A percentile compares a stretch with the other conserved stretches of the same genome.
phyloP scores from a whole-genome alignment of 2,329 filamentous ascomycete species.

The Biscogniauxia sp. region DNA sequence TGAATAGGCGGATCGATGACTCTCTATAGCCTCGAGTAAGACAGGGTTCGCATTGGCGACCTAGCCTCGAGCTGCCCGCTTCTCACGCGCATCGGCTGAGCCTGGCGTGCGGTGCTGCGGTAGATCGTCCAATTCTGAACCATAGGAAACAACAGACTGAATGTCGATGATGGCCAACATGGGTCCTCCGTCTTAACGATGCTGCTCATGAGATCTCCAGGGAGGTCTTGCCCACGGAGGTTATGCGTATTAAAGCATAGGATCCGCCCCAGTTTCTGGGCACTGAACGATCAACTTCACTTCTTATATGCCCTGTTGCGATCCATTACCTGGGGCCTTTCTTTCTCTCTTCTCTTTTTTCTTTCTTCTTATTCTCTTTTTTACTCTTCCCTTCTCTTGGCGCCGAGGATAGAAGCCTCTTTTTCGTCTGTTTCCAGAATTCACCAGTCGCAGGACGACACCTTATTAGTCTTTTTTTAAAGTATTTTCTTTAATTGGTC shows the following conservation, averaged over 20 bases:
- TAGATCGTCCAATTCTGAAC: constrained; percentile 13
- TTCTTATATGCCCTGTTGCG: constrained; percentile 15
- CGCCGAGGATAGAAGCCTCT: constrained; percentile 20
- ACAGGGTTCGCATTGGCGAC: constrained; percentile 11
- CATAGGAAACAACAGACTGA: constrained; percentile 4
- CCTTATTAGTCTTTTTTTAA: constrained; percentile 20
- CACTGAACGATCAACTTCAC: constrained; percentile 13
- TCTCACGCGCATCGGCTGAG: constrained; percentile 1
- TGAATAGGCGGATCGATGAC: constrained; percentile 10
- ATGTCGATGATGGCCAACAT: constrained; percentile 9
- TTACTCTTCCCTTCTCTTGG: constrained; percentile 24
- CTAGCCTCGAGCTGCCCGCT: constrained; percentile 17
- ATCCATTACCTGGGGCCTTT: constrained; percentile 22
- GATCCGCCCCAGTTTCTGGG: constrained; percentile 16
- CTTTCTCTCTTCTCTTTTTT: constrained; percentile 19
- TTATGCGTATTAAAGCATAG: not conserved
- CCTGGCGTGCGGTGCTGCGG: not conserved
- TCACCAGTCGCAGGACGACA: constrained; percentile 39
- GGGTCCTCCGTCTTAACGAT: constrained; percentile 19
- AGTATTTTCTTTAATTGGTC: constrained; percentile 11
- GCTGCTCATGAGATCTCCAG: constrained; percentile 19
- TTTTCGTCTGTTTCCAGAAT: constrained; percentile 25
- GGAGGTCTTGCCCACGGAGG: constrained; percentile 10
- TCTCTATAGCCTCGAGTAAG: constrained; percentile 11
- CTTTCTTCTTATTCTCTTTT: constrained; percentile 19